Conservation (phyloP, 2,329 filamentous ascomycete species). For the Thelonectria blattea region DNA sequence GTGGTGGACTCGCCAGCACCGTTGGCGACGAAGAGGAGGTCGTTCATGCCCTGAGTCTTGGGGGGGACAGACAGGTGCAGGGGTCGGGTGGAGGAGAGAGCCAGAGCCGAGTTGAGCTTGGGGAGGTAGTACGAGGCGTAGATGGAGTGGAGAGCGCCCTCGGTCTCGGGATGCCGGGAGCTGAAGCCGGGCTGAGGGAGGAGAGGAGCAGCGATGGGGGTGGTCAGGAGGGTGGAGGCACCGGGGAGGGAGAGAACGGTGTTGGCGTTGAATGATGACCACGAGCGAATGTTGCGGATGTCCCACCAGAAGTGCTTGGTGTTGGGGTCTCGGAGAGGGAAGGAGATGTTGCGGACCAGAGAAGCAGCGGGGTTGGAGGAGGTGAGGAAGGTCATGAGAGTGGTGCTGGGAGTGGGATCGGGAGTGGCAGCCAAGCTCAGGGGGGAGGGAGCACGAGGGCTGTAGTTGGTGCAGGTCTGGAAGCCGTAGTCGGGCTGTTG, state of each 20-base stretch:
- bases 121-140: constrained; percentile 81
- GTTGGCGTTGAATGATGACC: constrained; percentile 78
- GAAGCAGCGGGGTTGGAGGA: constrained; percentile 80
- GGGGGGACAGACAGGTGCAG: constrained; percentile 57
- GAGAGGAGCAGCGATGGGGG: constrained; percentile 66
- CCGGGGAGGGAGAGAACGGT: constrained; percentile 76
- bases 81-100: constrained; percentile 73
- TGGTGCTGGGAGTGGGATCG: constrained; percentile 64
- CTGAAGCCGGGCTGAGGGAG: constrained; percentile 65
- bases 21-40: constrained; percentile 71
- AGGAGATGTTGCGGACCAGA: constrained; percentile 79
- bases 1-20: constrained; percentile 61
- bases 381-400: constrained; percentile 79
- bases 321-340: constrained; percentile 68
- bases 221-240: constrained; percentile 74
- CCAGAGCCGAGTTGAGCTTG: constrained; percentile 85
- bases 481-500: constrained; percentile 50
- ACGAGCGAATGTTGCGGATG: constrained; percentile 82
- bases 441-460: constrained; percentile 54
- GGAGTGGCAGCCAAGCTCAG: constrained; percentile 49
- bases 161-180: constrained; percentile 76
- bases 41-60: constrained; percentile 46
- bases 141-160: constrained; percentile 75
- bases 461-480: constrained; percentile 46
- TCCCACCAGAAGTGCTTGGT: constrained; percentile 96